Evolutionary conservation across 208 protist species (phyloP).

Genomic region (Wallacemonas rigidus): DNA sequence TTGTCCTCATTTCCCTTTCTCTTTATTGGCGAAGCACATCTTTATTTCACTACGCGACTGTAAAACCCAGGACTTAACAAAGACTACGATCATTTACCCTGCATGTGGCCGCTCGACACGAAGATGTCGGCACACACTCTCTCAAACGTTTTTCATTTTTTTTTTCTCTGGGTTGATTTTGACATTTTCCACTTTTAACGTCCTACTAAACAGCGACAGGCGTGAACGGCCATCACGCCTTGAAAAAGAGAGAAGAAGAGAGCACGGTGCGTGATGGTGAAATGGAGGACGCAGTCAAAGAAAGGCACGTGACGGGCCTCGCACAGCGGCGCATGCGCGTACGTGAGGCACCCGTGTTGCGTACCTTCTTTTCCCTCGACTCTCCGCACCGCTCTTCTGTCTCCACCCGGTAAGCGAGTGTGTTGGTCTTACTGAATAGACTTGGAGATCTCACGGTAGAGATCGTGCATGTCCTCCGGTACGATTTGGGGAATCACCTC

Average conservation of each 20-base stretch:
- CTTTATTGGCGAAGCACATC: neutral
- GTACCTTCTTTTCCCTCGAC: too few relatives aligned
- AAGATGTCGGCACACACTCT: neutral
- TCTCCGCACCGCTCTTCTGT: too few relatives aligned
- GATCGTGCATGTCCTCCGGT: conserved; percentile 59
- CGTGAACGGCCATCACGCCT: conserved; percentile 1
- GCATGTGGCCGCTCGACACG: neutral
- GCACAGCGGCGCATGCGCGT: too few relatives aligned
- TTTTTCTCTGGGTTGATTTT: neutral
- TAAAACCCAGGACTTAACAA: conserved; percentile 19
- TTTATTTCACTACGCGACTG: conserved; percentile 1
- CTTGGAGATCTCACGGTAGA: conserved; percentile 77
- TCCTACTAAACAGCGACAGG: conserved; percentile 10
- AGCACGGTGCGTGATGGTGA: neutral
- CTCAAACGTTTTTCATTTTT: neutral
- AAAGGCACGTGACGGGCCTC: too few relatives aligned
- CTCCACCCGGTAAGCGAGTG: too few relatives aligned
- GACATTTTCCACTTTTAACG: conserved; percentile 8
- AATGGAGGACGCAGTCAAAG: neutral
- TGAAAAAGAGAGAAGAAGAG: conserved; percentile 15
- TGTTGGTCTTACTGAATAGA: conserved; percentile 34
- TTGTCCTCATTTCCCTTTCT: neutral
- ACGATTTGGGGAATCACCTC: conserved; percentile 53
- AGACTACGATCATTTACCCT: conserved; percentile 19
- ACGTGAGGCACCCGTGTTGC: too few relatives aligned